Evolutionary conservation across 2,329 filamentous ascomycete species (phyloP).

Genomic region (Bisporella sp.): DNA sequence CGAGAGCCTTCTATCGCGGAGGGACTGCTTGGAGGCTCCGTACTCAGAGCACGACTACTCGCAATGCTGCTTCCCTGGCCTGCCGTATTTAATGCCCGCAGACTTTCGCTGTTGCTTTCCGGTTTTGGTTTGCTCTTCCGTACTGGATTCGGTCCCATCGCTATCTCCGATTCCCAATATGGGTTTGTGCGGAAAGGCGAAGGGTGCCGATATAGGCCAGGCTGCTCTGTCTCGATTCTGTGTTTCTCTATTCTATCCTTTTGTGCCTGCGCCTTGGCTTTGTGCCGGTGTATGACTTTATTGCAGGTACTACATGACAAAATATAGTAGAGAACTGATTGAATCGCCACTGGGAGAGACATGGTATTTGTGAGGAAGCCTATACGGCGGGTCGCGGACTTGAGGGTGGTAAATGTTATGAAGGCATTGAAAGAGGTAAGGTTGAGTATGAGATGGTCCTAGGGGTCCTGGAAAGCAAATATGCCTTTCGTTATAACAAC

Average conservation of each 20-base stretch:
- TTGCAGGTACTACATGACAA: slow-evolving; percentile 74
- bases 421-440: too few species aligned
- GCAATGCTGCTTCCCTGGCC: slow-evolving; percentile 46
- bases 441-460: too few species aligned
- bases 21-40: slow-evolving; percentile 32
- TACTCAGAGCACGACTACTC: slow-evolving; percentile 28
- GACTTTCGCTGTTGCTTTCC: slow-evolving; percentile 49
- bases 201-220: slow-evolving; percentile 70
- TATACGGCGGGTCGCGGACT: too few species aligned
- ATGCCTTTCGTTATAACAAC: too few species aligned
- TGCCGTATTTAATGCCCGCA: slow-evolving; percentile 52
- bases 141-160: slow-evolving; percentile 67
- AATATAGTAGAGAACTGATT: slow-evolving; percentile 73
- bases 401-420: too few species aligned
- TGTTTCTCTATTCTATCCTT: slow-evolving; percentile 60
- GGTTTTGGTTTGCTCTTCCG: slow-evolving; percentile 47
- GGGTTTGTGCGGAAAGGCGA: slow-evolving; percentile 80
- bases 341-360: slow-evolving; percentile 54
- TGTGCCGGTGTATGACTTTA: slow-evolving; percentile 61
- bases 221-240: slow-evolving; percentile 60
- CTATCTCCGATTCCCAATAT: slow-evolving; percentile 84
- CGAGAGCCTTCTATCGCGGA: slow-evolving; percentile 39
- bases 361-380: slow-evolving; percentile 23
- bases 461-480: too few species aligned
- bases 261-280: slow-evolving; percentile 63